phyloP scores from a whole-genome alignment of 108 stramenopile species.

The Pseudonitzschia multistriata region DNA sequence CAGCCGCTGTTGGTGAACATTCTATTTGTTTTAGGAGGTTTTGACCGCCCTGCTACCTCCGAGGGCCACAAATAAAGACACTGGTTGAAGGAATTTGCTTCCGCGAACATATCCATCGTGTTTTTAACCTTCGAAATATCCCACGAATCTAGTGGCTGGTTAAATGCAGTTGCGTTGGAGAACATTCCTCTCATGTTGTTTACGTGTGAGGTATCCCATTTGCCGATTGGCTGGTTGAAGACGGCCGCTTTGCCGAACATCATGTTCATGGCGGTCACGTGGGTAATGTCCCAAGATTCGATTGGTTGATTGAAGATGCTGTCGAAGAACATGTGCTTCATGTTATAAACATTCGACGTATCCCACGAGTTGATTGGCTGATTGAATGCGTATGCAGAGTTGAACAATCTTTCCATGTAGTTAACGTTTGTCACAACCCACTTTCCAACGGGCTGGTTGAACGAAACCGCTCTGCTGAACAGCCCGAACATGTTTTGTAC shows the following conservation, averaged over 20 bases:
- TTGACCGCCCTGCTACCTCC: too few relatives aligned
- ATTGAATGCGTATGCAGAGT: conserved; percentile 30
- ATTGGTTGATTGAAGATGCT: conserved; percentile 35
- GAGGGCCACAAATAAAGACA: too few relatives aligned
- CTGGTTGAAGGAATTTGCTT: conserved; percentile 36
- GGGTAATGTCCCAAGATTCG: conserved; percentile 18
- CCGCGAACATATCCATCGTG: conserved; percentile 27
- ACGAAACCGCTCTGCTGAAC: conserved; percentile 31
- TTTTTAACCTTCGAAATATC: conserved; percentile 9
- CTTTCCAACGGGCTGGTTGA: conserved; percentile 15
- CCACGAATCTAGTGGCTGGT: conserved; percentile 25
- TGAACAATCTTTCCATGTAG: conserved; percentile 34
- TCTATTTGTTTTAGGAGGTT: too few relatives aligned
- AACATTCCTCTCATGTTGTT: conserved; percentile 23
- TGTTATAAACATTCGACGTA: conserved; percentile 26
- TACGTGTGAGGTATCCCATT: conserved; percentile 35
- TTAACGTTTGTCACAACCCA: conserved; percentile 32
- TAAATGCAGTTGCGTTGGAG: conserved; percentile 19
- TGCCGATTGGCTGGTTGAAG: conserved; percentile 30
- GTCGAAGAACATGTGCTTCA: too few relatives aligned
- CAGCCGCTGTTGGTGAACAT: too few relatives aligned
- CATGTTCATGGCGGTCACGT: conserved; percentile 18
- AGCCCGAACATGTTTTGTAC: conserved; percentile 24
- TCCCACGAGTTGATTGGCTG: conserved; percentile 29
- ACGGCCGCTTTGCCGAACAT: conserved; percentile 21